Conservation (phyloP, 306 rosid genomes). For the Sesbania bispinosa region DNA sequence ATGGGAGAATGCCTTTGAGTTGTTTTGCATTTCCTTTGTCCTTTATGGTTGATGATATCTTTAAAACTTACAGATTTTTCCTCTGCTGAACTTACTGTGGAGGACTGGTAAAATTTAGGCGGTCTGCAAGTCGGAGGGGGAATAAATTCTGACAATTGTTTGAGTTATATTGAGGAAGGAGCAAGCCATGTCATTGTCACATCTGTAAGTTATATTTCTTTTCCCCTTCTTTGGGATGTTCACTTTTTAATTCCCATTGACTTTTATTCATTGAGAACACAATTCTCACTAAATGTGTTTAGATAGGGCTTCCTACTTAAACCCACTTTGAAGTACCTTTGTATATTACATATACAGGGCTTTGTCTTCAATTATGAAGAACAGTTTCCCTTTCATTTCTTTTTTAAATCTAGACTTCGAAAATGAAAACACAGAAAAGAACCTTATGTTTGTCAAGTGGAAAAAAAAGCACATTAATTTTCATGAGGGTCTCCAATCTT, state of each 20-base stretch:
- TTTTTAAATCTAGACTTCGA: not conserved
- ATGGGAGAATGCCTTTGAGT: not conserved
- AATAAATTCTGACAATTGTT: conserved; percentile 80
- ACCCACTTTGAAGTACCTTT: not conserved
- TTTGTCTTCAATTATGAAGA: conserved; percentile 5
- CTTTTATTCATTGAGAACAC: conserved; percentile 4
- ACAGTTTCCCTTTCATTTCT: not conserved
- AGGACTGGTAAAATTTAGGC: conserved; percentile 60
- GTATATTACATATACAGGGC: not conserved
- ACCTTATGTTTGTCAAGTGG: not conserved
- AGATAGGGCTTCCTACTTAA: not conserved
- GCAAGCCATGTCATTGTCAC: conserved; percentile 98
- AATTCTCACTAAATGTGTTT: not conserved
- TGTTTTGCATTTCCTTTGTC: not conserved
- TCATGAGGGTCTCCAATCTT: not conserved
- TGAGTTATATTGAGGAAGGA: conserved; percentile 74
- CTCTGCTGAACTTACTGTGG: conserved; percentile 64
- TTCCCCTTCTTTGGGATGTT: not conserved
- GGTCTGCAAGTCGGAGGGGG: conserved; percentile 98
- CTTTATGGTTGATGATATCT: conserved; percentile 42
- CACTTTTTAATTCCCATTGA: not conserved
- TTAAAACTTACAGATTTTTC: conserved; percentile 56
- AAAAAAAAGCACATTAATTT: not conserved
- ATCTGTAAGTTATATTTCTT: conserved; percentile 50
- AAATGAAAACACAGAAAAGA: not conserved